Evolutionary conservation across 331 rosid species (phyloP).

Genomic region (Acacia concinna): DNA sequence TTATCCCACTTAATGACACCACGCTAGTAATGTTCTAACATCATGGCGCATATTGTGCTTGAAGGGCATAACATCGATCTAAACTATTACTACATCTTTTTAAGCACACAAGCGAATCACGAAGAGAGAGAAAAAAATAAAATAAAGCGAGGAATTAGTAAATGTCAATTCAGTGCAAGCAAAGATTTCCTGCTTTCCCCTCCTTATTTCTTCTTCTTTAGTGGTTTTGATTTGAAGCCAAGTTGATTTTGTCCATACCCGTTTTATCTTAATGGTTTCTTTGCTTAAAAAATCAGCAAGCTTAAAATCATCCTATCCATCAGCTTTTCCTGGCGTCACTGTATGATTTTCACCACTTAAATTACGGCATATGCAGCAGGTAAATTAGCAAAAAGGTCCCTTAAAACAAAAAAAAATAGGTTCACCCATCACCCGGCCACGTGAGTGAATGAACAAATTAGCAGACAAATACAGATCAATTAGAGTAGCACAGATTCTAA

Average conservation of each 20-base stretch:
- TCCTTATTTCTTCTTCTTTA: conserved; percentile 7
- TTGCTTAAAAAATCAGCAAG: conserved; percentile 32
- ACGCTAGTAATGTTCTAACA: conserved; percentile 27
- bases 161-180: conserved; percentile 33
- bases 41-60: conserved; percentile 23
- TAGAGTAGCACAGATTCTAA: neutral
- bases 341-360: conserved; percentile 18
- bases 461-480: conserved; percentile 33
- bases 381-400: neutral
- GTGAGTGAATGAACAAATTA: conserved; percentile 19
- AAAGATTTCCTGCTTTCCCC: neutral
- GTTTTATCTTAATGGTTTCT: conserved; percentile 31
- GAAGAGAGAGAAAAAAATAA: too few relatives aligned
- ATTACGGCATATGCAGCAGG: neutral
- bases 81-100: conserved; percentile 22
- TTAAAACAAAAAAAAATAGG: neutral
- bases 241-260: conserved; percentile 30
- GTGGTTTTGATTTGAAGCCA: conserved; percentile 33
- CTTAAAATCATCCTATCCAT: conserved; percentile 1
- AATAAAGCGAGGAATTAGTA: neutral
- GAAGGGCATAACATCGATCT: neutral
- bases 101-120: conserved; percentile 26
- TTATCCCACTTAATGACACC: conserved; percentile 29
- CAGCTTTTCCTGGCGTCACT: conserved; percentile 1
- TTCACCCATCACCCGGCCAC: conserved; percentile 12